Evolutionary conservation across 495 filamentous ascomycete genomes (phyloP), one percentile per base, ranked within the genome.

Genomic region (Neurospora cerealis): DNA sequence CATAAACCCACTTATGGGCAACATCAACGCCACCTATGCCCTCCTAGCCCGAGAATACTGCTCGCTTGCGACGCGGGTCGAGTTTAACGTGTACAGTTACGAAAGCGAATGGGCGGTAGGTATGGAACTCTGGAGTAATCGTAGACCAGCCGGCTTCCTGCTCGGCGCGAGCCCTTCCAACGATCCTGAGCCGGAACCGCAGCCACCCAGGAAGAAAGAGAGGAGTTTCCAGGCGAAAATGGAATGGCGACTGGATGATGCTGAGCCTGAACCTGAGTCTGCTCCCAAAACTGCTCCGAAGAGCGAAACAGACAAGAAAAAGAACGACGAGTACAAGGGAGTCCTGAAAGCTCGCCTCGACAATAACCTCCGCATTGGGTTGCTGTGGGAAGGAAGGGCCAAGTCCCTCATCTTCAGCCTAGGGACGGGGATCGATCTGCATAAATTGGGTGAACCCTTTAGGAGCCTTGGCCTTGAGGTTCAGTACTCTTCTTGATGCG

Each of bases 51-150:
- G 92, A 28, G 89, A 87, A 15, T 89, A 93, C 73, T 88, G 96
- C 70, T 90, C 93, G 1, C 88, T 99, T 69, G 95, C 94, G 73
- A 94, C 93, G 39, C 89, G 91, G 48, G 95, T 98, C 83, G 93
- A 96, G 75, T 99, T 98, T 81, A 99, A 99, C 79, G 93, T 97
- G 70, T 98, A 97, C 83, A 96, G 93, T 78, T 99, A 97, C 84
- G 96, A 98, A 83, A 97, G 93, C 79, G 94, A 96, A 44, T 88
- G 97, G 85, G 91, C 92, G 48, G 85, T 97, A 10, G 96, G 96
- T 15, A 92, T 91, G 80, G 96, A 99, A 81, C 83, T 98, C 38
- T 99, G 96, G 95, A 87, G 87, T 81, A 81, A 88, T 81, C 81
- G 78, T 71, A 75, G 80, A 75, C 83, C 81, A 41, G 80, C 81